Evolutionary conservation across 768 basidiomycete species (phyloP).

Genomic region (Collybiopsis luxurians): DNA sequence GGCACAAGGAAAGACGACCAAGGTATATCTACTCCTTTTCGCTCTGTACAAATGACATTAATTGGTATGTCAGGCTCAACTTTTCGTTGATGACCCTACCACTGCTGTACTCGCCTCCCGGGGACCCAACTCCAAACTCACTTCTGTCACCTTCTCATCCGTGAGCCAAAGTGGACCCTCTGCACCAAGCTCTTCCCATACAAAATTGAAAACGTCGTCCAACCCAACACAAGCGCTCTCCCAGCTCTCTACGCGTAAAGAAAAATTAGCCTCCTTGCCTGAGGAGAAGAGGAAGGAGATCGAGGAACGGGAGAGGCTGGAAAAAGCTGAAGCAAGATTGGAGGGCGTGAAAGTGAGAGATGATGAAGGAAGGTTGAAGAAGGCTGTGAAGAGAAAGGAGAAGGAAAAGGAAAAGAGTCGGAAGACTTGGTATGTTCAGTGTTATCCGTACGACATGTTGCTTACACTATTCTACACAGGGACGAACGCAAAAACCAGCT

Average conservation of each 20-base stretch:
- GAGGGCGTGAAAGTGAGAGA: conserved; percentile 92
- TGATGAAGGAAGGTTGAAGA: conserved; percentile 82
- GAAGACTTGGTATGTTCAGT: conserved; percentile 70
- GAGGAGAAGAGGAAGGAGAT: conserved; percentile 81
- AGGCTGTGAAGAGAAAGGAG: conserved; percentile 90
- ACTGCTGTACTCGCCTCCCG: conserved; percentile 24
- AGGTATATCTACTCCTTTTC: conserved; percentile 38
- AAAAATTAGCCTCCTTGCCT: conserved; percentile 71
- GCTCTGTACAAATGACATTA: conserved; percentile 3
- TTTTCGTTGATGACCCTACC: conserved; percentile 63
- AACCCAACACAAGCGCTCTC: conserved; percentile 86
- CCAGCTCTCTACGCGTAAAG: conserved; percentile 74
- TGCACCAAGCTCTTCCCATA: conserved; percentile 33
- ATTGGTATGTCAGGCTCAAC: conserved; percentile 68
- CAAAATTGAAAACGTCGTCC: conserved; percentile 63
- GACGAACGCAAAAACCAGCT: conserved; percentile 82
- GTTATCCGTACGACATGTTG: not conserved
- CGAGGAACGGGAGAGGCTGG: conserved; percentile 86
- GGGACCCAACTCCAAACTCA: conserved; percentile 38
- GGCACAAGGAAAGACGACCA: conserved; percentile 43
- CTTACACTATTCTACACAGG: conserved; percentile 43
- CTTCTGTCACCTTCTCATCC: conserved; percentile 70
- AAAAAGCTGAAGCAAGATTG: conserved; percentile 82
- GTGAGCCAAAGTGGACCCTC: conserved; percentile 41
- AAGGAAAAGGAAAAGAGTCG: conserved; percentile 85